phyloP scores from a whole-genome alignment of 768 basidiomycete species.

The Pulveroboletus frians region DNA sequence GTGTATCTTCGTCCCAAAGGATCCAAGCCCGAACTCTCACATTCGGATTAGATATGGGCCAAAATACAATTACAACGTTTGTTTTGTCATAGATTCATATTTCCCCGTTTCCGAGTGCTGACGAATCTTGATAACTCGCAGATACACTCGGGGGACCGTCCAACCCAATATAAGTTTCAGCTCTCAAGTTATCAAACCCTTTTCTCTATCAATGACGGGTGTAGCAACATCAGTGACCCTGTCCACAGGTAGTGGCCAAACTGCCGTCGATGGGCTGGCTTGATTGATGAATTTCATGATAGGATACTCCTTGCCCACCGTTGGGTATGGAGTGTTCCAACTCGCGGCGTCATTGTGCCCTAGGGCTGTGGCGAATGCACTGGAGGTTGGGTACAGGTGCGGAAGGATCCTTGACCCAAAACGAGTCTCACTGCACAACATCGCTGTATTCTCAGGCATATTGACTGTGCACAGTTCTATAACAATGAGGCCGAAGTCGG shows the following conservation, averaged over 20 bases:
- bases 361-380: slow-evolving; percentile 16
- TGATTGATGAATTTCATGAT: neutral
- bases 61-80: too few relatives aligned
- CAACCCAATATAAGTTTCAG: slow-evolving; percentile 1
- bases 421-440: neutral
- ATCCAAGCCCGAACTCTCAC: too few relatives aligned
- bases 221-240: slow-evolving; percentile 7
- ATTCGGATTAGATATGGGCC: too few relatives aligned
- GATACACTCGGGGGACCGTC: slow-evolving; percentile 2
- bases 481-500: slow-evolving; percentile 27
- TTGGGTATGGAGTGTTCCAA: slow-evolving; percentile 26
- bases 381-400: slow-evolving; percentile 27
- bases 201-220: slow-evolving; percentile 4
- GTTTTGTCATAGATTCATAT: too few relatives aligned
- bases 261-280: neutral
- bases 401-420: neutral
- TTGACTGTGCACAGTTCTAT: slow-evolving; percentile 25
- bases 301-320: slow-evolving; percentile 24
- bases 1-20: too few relatives aligned
- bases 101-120: too few relatives aligned
- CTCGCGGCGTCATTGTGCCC: slow-evolving; percentile 7
- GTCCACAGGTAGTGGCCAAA: slow-evolving; percentile 3
- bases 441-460: slow-evolving; percentile 14
- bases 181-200: neutral
- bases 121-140: too few relatives aligned